These are phyloP conservation scores for Pseudogymnoascus sp. DNA, from an alignment of 2,329 filamentous ascomycete species.

Conservation along the genomic window DNA sequence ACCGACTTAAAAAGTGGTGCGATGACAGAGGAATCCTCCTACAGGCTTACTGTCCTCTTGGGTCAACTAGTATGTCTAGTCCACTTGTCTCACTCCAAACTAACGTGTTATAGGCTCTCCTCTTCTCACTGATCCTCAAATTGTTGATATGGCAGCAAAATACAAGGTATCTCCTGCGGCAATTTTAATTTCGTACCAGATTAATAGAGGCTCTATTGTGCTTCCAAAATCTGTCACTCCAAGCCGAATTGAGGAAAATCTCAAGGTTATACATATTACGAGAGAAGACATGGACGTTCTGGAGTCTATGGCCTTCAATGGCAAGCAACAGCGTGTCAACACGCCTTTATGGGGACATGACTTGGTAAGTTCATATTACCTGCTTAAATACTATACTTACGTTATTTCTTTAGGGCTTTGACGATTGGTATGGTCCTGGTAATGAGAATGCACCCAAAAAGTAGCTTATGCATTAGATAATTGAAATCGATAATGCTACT, in stretches of 20 bases:
- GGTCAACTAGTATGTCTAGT: conserved; percentile 17
- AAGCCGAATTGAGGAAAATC: conserved; percentile 39
- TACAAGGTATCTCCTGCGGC: conserved; percentile 42
- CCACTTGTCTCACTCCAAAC: neutral
- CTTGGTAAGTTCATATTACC: conserved; percentile 13
- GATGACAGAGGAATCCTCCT: conserved; percentile 41
- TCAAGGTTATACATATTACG: conserved; percentile 11
- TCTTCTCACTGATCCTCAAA: conserved; percentile 9
- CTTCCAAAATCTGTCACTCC: conserved; percentile 47
- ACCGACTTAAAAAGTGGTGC: conserved; percentile 46
- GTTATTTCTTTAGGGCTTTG: conserved; percentile 15
- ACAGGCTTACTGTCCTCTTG: conserved; percentile 56
- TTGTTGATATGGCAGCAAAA: conserved; percentile 35
- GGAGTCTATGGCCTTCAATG: conserved; percentile 24
- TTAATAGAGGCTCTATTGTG: conserved; percentile 43
- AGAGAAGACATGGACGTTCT: conserved; percentile 21
- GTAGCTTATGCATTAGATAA: neutral
- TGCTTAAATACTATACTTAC: neutral
- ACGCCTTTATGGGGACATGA: conserved; percentile 29
- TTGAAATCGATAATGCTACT: neutral
- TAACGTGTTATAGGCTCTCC: conserved; percentile 7
- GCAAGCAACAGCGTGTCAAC: conserved; percentile 29
- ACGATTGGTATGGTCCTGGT: conserved; percentile 20
- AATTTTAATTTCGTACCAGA: conserved; percentile 43
- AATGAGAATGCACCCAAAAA: neutral